A percentile compares a stretch with the other conserved stretches of the same genome.
Conservation (phyloP, 805 yeast genomes). For the Spathaspora gorwiae region DNA sequence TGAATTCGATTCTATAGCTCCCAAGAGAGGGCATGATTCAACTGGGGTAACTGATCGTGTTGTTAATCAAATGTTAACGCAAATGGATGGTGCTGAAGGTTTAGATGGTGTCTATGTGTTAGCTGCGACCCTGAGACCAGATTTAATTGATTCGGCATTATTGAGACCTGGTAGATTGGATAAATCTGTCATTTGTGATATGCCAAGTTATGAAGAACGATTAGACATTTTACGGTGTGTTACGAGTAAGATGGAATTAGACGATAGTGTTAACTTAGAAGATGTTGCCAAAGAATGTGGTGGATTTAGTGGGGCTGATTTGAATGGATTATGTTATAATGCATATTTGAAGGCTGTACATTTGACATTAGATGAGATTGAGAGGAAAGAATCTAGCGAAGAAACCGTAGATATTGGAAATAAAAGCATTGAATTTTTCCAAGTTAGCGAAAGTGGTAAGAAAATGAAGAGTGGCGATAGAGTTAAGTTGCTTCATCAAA, state of each 20-base stretch:
- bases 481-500: constrained; percentile 36
- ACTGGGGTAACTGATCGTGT: constrained; percentile 98
- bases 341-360: constrained; percentile 87
- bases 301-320: constrained; percentile 92
- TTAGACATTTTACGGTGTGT: constrained; percentile 64
- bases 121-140: constrained; percentile 96
- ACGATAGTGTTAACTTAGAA: constrained; percentile 45
- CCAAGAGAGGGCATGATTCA: constrained; percentile 95
- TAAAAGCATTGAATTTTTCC: constrained; percentile 37
- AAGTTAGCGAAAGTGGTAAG: constrained; percentile 23
- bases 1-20: constrained; percentile 95
- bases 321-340: constrained; percentile 87
- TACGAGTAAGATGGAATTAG: constrained; percentile 56
- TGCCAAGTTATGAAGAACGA: constrained; percentile 72
- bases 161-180: constrained; percentile 95
- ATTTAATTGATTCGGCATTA: constrained; percentile 89
- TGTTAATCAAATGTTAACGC: constrained; percentile 93
- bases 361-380: constrained; percentile 51
- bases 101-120: constrained; percentile 93
- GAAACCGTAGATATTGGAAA: constrained; percentile 11
- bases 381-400: constrained; percentile 26
- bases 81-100: constrained; percentile 99
- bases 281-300: constrained; percentile 55
- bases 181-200: constrained; percentile 83
- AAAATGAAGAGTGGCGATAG: constrained; percentile 36